Evolutionary conservation across 129 eudicot species (phyloP).

Genomic region (Arctium lappa): DNA sequence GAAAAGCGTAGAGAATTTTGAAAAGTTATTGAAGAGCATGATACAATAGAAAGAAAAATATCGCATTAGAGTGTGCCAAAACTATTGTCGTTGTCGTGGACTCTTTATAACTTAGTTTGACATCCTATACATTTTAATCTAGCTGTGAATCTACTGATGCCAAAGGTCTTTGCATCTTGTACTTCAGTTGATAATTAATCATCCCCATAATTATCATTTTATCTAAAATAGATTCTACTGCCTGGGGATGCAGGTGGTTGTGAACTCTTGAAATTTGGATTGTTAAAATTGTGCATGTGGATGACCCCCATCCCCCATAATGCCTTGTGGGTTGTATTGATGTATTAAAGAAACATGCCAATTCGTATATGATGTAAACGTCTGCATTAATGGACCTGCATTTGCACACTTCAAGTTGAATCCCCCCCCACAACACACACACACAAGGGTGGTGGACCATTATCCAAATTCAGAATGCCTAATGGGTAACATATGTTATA

Average conservation of each 20-base stretch:
- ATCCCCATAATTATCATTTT: not conserved
- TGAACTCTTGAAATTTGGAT: not conserved
- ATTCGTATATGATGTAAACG: no score
- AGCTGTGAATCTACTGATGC: not conserved
- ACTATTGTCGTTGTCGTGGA: not conserved
- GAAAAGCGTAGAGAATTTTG: not conserved
- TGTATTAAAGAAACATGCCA: no score
- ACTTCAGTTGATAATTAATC: not conserved
- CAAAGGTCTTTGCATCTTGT: not conserved
- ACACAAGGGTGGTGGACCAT: no score
- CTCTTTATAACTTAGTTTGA: not conserved
- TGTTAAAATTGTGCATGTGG: not conserved
- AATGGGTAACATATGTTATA: not conserved
- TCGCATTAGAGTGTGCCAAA: not conserved
- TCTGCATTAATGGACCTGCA: no score
- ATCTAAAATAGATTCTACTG: not conserved
- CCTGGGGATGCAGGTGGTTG: not conserved
- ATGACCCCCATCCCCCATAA: not conserved
- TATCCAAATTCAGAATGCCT: no score
- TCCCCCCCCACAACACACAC: no score
- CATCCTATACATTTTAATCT: not conserved
- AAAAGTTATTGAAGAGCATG: not conserved
- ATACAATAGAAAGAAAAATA: not conserved
- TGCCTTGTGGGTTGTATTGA: not conserved
- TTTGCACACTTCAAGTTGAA: no score